Conservation (phyloP, 2,329 filamentous ascomycete genomes). For the Verticillium albo-atrum region DNA sequence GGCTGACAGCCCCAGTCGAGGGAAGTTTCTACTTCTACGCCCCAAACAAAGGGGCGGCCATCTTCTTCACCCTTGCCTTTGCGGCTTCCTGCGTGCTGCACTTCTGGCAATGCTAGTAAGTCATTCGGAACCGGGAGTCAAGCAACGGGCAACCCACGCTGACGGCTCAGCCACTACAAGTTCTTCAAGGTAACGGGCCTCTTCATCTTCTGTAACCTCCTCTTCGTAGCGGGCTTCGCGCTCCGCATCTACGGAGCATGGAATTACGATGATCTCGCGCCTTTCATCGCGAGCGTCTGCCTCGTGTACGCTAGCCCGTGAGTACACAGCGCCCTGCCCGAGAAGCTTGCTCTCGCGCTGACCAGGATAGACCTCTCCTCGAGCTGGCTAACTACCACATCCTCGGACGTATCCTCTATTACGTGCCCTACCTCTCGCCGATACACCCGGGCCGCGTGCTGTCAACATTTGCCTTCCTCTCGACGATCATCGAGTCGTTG, state of each 20-base stretch:
- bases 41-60: conserved; percentile 41
- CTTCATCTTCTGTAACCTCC: conserved; percentile 46
- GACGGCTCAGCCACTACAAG: conserved; percentile 42
- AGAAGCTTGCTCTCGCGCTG: background rate
- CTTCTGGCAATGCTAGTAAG: conserved; percentile 42
- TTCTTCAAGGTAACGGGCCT: conserved; percentile 52
- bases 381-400: conserved; percentile 59
- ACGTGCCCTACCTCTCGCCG: conserved; percentile 54
- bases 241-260: conserved; percentile 28
- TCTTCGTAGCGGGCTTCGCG: conserved; percentile 54
- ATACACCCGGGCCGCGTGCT: conserved; percentile 40
- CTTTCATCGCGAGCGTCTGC: conserved; percentile 28
- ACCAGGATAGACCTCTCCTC: conserved; percentile 43
- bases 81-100: conserved; percentile 31
- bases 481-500: conserved; percentile 41
- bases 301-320: conserved; percentile 30
- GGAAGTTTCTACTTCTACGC: conserved; percentile 42
- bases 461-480: conserved; percentile 41
- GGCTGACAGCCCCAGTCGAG: conserved; percentile 21
- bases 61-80: conserved; percentile 42
- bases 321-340: conserved; percentile 2
- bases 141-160: background rate
- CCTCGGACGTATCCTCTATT: conserved; percentile 54
- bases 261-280: conserved; percentile 23
- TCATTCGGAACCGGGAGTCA: no score